Evolutionary conservation across 1,284 basidiomycete species (phyloP).

Genomic region (Boletus semigastroideus): DNA sequence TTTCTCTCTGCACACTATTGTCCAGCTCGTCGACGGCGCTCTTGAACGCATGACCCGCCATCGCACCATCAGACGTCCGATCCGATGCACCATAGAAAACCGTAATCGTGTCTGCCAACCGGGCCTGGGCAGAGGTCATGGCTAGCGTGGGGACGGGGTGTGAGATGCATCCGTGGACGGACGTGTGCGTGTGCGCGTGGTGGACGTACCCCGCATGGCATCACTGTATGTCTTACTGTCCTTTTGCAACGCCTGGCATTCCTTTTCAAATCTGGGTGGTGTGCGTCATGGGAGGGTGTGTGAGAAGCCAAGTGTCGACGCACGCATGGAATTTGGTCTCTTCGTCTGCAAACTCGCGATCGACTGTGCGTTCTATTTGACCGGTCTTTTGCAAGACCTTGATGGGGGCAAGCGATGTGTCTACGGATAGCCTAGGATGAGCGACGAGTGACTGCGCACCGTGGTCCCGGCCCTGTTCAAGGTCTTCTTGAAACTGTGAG

Average conservation of each 20-base stretch:
- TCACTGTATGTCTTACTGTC: constrained; percentile 96
- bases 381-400: constrained; percentile 95
- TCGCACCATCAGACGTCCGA: constrained; percentile 85
- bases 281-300: constrained; percentile 1
- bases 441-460: constrained; percentile 38
- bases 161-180: not conserved
- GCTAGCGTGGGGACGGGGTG: constrained; percentile 37
- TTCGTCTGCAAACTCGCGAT: constrained; percentile 92
- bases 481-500: constrained; percentile 86
- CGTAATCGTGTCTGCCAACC: constrained; percentile 93
- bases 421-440: not conserved
- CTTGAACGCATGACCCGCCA: constrained; percentile 97
- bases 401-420: not conserved
- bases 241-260: constrained; percentile 89
- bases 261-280: constrained; percentile 82
- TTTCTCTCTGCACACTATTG: constrained; percentile 78
- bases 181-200: not conserved
- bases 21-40: constrained; percentile 95
- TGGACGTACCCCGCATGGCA: constrained; percentile 78
- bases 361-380: constrained; percentile 94
- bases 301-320: constrained; percentile 35
- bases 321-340: constrained; percentile 88
- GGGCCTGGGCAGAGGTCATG: constrained; percentile 91
- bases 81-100: constrained; percentile 90
- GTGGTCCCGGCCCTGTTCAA: constrained; percentile 92